Percentiles rank a stretch among this genome's conserved stretches.
These are phyloP conservation scores for Suhomyces sp. DNA, from an alignment of 805 yeast genomes.

Conservation along the genomic window DNA sequence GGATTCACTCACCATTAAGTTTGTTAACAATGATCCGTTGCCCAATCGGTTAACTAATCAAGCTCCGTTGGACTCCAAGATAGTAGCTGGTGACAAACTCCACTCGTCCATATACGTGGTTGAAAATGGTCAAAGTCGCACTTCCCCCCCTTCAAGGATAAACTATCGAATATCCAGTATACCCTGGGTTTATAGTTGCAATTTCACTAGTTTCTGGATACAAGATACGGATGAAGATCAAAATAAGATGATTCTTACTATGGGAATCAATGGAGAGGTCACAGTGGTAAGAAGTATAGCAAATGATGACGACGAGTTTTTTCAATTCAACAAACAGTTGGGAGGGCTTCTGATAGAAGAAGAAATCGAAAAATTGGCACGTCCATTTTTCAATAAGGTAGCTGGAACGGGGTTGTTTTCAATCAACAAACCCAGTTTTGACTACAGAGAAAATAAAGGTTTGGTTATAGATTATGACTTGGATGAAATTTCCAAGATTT, in stretches of 20 bases:
- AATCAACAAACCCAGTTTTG: conserved; percentile 35
- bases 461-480: conserved; percentile 35
- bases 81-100: conserved; percentile 34
- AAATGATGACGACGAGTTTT: conserved; percentile 13
- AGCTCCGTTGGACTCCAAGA: conserved; percentile 16
- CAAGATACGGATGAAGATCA: not conserved
- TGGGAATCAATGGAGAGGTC: conserved; percentile 41
- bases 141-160: not conserved
- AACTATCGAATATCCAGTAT: conserved; percentile 24
- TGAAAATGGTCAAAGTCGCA: conserved; percentile 10
- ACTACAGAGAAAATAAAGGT: conserved; percentile 21
- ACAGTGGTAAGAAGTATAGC: conserved; percentile 15
- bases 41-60: conserved; percentile 34
- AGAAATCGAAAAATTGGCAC: conserved; percentile 20
- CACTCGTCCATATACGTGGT: conserved; percentile 31
- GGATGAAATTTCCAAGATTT: conserved; percentile 19
- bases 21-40: conserved; percentile 27
- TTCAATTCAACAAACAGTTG: conserved; percentile 12
- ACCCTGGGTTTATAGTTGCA: conserved; percentile 29
- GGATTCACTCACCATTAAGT: conserved; percentile 6
- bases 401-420: conserved; percentile 41
- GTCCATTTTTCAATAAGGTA: conserved; percentile 35
- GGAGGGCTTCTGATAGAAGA: conserved; percentile 11
- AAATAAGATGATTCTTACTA: conserved; percentile 17
- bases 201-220: conserved; percentile 22